Conservation (phyloP, 1,284 basidiomycete species). For the Marasmius tenuissimus region DNA sequence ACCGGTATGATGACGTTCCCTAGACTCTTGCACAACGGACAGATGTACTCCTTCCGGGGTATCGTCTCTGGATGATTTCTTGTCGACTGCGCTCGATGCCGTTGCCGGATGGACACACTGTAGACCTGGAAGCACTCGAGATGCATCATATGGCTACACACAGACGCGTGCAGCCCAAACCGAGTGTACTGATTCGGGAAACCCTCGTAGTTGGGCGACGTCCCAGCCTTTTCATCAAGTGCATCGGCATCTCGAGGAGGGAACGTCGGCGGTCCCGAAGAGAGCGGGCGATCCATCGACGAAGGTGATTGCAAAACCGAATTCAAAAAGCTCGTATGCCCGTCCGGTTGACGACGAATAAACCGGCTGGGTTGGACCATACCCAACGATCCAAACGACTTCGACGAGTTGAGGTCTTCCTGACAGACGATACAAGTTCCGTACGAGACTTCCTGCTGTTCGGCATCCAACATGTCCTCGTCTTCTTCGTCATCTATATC, state of each 20-base stretch:
- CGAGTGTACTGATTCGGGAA: constrained; percentile 74
- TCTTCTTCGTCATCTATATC: constrained; percentile 64
- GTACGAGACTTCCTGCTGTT: constrained; percentile 57
- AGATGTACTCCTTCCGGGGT: constrained; percentile 92
- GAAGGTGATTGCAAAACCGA: constrained; percentile 69
- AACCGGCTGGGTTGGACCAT: constrained; percentile 88
- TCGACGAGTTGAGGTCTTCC: constrained; percentile 78
- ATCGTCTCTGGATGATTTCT: constrained; percentile 95
- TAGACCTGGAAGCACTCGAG: constrained; percentile 93
- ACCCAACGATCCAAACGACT: constrained; percentile 88
- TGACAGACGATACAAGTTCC: constrained; percentile 98
- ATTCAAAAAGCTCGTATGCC: constrained; percentile 68
- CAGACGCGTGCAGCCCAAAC: constrained; percentile 87
- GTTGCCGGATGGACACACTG: constrained; percentile 81
- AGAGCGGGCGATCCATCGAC: constrained; percentile 62
- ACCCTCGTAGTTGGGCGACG: constrained; percentile 63
- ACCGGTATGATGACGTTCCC: constrained; percentile 94
- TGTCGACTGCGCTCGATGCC: constrained; percentile 89
- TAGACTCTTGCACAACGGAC: constrained; percentile 97
- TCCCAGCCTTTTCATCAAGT: constrained; percentile 46
- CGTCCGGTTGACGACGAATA: constrained; percentile 78
- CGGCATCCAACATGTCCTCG: constrained; percentile 46
- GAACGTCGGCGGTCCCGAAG: constrained; percentile 38
- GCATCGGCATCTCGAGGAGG: constrained; percentile 53
- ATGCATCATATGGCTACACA: constrained; percentile 99